phyloP scores from a whole-genome alignment of 2,329 filamentous ascomycete genomes.

The Podosphaera fusca region DNA sequence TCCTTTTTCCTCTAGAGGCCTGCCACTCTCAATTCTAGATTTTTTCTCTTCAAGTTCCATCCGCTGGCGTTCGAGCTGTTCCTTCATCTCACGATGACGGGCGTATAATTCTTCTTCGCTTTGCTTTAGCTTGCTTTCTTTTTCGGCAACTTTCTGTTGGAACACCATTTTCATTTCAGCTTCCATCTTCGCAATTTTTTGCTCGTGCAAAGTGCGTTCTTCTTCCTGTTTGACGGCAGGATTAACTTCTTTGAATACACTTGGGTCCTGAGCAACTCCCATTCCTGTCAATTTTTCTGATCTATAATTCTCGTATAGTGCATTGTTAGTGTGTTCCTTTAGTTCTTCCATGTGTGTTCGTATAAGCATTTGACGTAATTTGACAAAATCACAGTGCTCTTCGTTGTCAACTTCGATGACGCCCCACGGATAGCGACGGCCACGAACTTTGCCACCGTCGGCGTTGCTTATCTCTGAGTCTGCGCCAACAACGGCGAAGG shows the following conservation, averaged over 20 bases:
- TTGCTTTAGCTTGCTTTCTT: slow-evolving; percentile 98
- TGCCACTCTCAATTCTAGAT: slow-evolving; percentile 74
- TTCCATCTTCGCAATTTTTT: slow-evolving; percentile 99
- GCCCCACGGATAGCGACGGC: slow-evolving; percentile 93
- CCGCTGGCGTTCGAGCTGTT: slow-evolving; percentile 89
- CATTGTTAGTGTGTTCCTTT: slow-evolving; percentile 99
- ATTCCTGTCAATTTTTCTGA: slow-evolving; percentile 97
- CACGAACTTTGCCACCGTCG: slow-evolving; percentile 87
- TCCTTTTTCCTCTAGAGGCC: slow-evolving; percentile 89
- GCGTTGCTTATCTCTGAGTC: slow-evolving; percentile 80
- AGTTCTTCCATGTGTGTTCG: slow-evolving; percentile 99
- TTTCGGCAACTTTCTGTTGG: slow-evolving; percentile 98
- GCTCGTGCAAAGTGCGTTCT: slow-evolving; percentile 91
- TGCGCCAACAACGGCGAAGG: slow-evolving; percentile 91
- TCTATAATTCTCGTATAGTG: slow-evolving; percentile 97
- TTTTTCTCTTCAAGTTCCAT: slow-evolving; percentile 98
- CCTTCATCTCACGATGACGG: slow-evolving; percentile 98
- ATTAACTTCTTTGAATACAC: slow-evolving; percentile 99
- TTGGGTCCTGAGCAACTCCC: slow-evolving; percentile 95
- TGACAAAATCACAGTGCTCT: slow-evolving; percentile 99
- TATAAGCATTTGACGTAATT: slow-evolving; percentile 98
- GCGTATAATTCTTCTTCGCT: slow-evolving; percentile 98
- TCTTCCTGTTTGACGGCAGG: slow-evolving; percentile 99
- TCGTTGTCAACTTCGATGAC: slow-evolving; percentile 98
- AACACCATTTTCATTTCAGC: slow-evolving; percentile 99